These are phyloP conservation scores for Gloeopeniophorella convolvens DNA, from an alignment of 768 basidiomycete genomes.

Conservation along the genomic window DNA sequence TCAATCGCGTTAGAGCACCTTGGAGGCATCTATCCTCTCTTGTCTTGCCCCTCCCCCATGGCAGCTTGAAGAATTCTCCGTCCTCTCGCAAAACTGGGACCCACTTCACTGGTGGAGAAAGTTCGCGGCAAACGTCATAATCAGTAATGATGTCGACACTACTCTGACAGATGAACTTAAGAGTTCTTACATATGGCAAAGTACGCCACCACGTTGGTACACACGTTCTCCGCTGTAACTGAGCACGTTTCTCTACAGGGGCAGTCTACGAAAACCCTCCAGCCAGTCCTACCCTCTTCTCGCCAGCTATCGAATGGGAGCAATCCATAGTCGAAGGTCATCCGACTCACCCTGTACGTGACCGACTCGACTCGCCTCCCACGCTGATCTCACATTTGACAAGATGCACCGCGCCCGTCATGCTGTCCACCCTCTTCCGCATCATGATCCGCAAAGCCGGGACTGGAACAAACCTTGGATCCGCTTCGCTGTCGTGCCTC, in stretches of 20 bases:
- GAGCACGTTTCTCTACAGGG: constrained; percentile 25
- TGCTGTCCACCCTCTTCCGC: constrained; percentile 25
- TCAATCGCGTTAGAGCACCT: constrained; percentile 19
- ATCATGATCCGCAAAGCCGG: constrained; percentile 9
- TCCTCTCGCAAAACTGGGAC: constrained; percentile 27
- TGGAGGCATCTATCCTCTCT: constrained; percentile 29
- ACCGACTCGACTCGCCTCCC: constrained; percentile 12
- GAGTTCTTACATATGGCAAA: constrained; percentile 41
- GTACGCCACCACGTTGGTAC: constrained; percentile 24
- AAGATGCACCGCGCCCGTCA: constrained; percentile 53
- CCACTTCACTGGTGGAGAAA: constrained; percentile 38
- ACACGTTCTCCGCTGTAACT: neutral
- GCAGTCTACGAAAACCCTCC: constrained; percentile 37
- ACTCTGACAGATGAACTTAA: constrained; percentile 36
- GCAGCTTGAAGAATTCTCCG: constrained; percentile 31
- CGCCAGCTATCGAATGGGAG: constrained; percentile 46
- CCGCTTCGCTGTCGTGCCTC: constrained; percentile 39
- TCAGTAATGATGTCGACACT: constrained; percentile 29
- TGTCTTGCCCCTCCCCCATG: constrained; percentile 33
- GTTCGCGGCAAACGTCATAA: constrained; percentile 34
- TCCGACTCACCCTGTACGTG: constrained; percentile 53
- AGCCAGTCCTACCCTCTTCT: constrained; percentile 35
- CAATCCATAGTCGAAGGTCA: constrained; percentile 54
- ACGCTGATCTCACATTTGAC: constrained; percentile 5
- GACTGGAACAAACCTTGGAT: constrained; percentile 51